Evolutionary conservation across 75 land plant genomes (phyloP), one percentile per base, ranked within the genome.

Genomic region (Pinus tabuliformis): DNA sequence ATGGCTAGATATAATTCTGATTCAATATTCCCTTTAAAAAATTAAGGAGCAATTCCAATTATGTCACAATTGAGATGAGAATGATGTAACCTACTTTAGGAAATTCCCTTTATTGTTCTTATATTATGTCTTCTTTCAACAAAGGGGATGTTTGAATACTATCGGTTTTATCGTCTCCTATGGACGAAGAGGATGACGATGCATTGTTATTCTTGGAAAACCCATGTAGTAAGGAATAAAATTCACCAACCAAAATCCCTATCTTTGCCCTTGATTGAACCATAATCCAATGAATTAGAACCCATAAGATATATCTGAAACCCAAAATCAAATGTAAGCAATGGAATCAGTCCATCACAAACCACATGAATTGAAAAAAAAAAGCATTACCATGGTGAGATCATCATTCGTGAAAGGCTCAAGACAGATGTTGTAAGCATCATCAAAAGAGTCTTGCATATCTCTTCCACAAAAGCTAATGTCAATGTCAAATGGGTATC

Each of bases 401-500:
- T 85, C 81, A 37, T 77, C 70, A 9, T 85, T 85, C 37, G 73
- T 61, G 66, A 85, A 96, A 26, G 75, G 81, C 77, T 93, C 99
- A 24, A 96, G 86, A 74, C 99, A 96, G 82, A 96, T 96, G 62
- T 93, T 91, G 80, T 96, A 93, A 56, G 97, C 84, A 84, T 96
- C 97, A 75, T 96, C 96, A 74, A 91, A 93, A 0, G 26, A 26
- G 0, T 26, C 26, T 26, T 26, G 26, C 26, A 26, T 26, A 26
- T 26, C 26, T 26, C 26, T 26, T 26, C 26, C 26, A 26, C 26
- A 26, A 26, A 26, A 26, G 26, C 26, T 26, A 26, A 26, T 26
- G 26, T 26, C 26, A 26, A 26, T 26, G 26, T 26, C 26, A 26
- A 26, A 26, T 26, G 26, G 26, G 26, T 26, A 26, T 26, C 26